Base-by-base conservation (phyloP, 2,329 filamentous ascomycete genomes). In the Penicillium psychrosexuale region DNA sequence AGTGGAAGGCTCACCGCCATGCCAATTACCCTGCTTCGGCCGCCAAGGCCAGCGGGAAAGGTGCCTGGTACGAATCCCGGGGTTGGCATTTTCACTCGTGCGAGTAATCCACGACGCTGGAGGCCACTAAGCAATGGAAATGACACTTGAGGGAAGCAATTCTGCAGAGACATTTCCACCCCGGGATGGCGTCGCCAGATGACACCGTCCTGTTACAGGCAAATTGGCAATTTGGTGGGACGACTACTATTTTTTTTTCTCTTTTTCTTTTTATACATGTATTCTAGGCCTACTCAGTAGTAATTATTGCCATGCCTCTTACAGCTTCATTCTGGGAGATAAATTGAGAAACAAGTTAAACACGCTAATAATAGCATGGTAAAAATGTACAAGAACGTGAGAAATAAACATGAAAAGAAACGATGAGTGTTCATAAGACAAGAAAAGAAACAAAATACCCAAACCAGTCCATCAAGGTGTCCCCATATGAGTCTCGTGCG, bases 131-230 rank as follows among this genome's bases (percentile, higher is more conserved):
- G 80, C 74, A 73, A 78, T 80, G 77, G 74, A 77, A 69, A 68
- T 73, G 69, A 82, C 61, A 58, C 78, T 81, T 80, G 77, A 82
- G 80, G 77, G 78, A 80, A 82, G 80, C 72, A 78, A 82, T 82
- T 80, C 77, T 78, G 79, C 80, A 82, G 78, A 81, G 78, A 77
- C 68, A 71, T 70, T 72, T 77, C 75, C 78, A 77, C 78, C 79
- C 78, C 75, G 74, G 72, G 74, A 72, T 80, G 79, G 80, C 79
- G 79, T 75, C 69, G 72, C 73, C 76, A 78, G 80, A 82, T 70
- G 71, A 81, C 79, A 79, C 74, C 76, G 63, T 66, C 66, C 61
- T 63, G 66, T 72, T 72, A 72, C 69, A 72, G 64, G 71, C 64
- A 66, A 67, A 44, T 61, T 67, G 61, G 59, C 66, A 69, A 61